These are phyloP conservation scores for Alnus glutinosa DNA, from an alignment of 306 rosid genomes.

Conservation along the genomic window DNA sequence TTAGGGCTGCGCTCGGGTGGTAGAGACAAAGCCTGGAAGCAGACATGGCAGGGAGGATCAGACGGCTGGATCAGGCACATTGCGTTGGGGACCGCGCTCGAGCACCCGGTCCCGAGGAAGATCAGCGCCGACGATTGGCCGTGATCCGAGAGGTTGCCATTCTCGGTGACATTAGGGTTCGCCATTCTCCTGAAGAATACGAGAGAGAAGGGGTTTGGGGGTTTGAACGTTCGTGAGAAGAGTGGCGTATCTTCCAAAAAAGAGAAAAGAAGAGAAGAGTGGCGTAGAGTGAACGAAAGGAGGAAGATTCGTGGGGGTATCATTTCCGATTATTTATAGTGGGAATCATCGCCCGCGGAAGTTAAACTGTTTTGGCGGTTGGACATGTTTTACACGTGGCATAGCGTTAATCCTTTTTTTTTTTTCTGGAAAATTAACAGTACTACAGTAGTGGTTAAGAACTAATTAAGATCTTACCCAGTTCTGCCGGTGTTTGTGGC, in stretches of 20 bases:
- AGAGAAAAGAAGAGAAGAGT: neutral
- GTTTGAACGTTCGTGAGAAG: neutral
- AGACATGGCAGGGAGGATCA: slow-evolving; percentile 80
- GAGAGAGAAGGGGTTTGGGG: neutral
- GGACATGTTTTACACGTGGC: neutral
- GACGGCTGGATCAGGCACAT: slow-evolving; percentile 80
- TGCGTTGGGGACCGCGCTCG: slow-evolving; percentile 80
- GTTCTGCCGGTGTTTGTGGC: too few species aligned
- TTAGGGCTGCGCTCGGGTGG: slow-evolving; percentile 81
- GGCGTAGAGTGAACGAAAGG: neutral
- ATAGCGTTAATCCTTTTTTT: too few species aligned
- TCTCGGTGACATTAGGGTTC: slow-evolving; percentile 35
- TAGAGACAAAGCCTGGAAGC: slow-evolving; percentile 59
- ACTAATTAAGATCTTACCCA: too few species aligned
- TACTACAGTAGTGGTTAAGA: too few species aligned
- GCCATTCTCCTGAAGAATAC: slow-evolving; percentile 45
- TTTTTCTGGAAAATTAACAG: too few species aligned
- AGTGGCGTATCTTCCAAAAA: neutral
- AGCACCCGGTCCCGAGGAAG: slow-evolving; percentile 91
- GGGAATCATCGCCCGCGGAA: slow-evolving; percentile 2
- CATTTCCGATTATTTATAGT: neutral
- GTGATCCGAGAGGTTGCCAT: slow-evolving; percentile 16
- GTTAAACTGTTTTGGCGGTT: neutral
- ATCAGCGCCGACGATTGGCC: slow-evolving; percentile 77
- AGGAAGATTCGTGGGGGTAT: neutral